Base-by-base conservation (phyloP, 257 asterid genomes). In the Lycium barbarum region DNA sequence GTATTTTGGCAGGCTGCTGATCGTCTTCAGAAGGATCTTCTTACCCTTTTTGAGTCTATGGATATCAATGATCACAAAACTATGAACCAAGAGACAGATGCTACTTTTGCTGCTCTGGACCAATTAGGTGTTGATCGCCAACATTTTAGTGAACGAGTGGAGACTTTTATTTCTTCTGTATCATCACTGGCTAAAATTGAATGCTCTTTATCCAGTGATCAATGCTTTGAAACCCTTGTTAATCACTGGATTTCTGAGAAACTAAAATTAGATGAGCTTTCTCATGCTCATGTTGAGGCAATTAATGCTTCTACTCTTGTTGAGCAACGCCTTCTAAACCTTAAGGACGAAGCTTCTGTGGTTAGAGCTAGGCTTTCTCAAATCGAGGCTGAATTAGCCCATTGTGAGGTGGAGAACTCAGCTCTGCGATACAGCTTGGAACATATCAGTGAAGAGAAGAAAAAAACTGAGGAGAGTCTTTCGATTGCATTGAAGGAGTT, bases 71-170 rank as follows among this genome's bases (percentile, higher is more conserved):
- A 92, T 84, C 91, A 92, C 14, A 82, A 84, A 58, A 59, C 87
- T 85, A 91, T 92, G 92, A 68, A 26, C 38, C 78, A 49, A 36
- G 93, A 73, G 36, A 89, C 93, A 26, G 83, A 89, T 65, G 82
- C 76, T 40, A 88, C 92, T 1, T 92, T 88, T 85, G 84, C 86
- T 47, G 93, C 95, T 26, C 83, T 92, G 17, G 91, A 86, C 71
- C 81, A 59, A 13, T 76, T 91, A 57, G 33, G 22, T 22, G 45
- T 83, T 3, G 86, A 88, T 62, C 61, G 84, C 74, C 83, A 79
- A 83, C 84, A 87, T 66, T 84, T 91, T 67, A 76, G 89, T 82
- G 57, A 76, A 14, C 88, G 85, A 9, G 87, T 82, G 7, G 54
- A 83, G 49, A 90, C 86, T 14, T 82, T 88, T 83, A 84, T 91